A percentile compares a stretch with the other conserved stretches of the same genome.
These are phyloP conservation scores for Kodamaea kaohsiungensis DNA, from an alignment of 805 yeast species.

Conservation along the genomic window DNA sequence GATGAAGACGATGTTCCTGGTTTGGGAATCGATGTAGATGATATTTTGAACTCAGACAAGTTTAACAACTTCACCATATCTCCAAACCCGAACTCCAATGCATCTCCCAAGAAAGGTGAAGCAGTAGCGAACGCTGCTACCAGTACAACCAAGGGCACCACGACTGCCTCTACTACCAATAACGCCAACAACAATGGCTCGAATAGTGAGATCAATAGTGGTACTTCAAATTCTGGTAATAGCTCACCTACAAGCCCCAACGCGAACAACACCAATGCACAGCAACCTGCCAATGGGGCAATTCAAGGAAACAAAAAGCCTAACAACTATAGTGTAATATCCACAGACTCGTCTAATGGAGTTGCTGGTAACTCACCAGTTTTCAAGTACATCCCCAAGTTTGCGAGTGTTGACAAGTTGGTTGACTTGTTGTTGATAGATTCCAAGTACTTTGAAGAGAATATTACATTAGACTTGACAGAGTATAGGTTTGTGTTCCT, in stretches of 20 bases:
- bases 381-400: slow-evolving; percentile 32
- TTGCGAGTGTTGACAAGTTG: slow-evolving; percentile 71
- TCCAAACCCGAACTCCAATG: slow-evolving; percentile 13
- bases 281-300: background rate
- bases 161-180: background rate
- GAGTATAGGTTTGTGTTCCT: slow-evolving; percentile 45
- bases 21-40: slow-evolving; percentile 45
- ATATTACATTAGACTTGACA: slow-evolving; percentile 35
- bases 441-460: slow-evolving; percentile 56
- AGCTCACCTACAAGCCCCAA: background rate
- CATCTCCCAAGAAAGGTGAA: slow-evolving; percentile 3
- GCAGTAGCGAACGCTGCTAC: background rate
- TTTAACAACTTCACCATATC: slow-evolving; percentile 31
- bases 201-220: background rate
- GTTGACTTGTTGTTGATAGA: slow-evolving; percentile 76
- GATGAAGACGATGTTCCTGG: slow-evolving; percentile 40
- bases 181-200: background rate
- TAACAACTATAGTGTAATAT: slow-evolving; percentile 21
- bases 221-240: background rate
- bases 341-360: slow-evolving; percentile 15
- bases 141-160: background rate
- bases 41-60: slow-evolving; percentile 40
- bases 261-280: background rate
- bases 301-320: slow-evolving; percentile 12
- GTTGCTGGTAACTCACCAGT: slow-evolving; percentile 3